phyloP scores from a whole-genome alignment of 768 basidiomycete species.

The Macrolepiota dolichaula region DNA sequence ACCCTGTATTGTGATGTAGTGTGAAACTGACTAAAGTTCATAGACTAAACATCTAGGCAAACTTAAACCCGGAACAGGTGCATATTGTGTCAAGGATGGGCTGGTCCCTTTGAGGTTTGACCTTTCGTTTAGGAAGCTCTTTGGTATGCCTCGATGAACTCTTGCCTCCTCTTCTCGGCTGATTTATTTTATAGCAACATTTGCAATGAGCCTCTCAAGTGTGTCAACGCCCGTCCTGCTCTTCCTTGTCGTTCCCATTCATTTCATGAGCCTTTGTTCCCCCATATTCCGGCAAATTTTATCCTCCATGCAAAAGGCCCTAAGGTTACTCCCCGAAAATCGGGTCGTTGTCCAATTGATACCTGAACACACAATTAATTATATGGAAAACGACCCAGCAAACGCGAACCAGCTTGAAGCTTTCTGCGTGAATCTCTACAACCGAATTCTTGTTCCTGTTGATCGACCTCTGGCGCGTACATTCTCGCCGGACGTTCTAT shows the following conservation, averaged over 20 bases:
- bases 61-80: slow-evolving; percentile 49
- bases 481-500: slow-evolving; percentile 30
- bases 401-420: slow-evolving; percentile 41
- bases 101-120: slow-evolving; percentile 65
- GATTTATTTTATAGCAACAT: slow-evolving; percentile 36
- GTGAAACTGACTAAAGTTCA: slow-evolving; percentile 14
- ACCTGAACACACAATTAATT: slow-evolving; percentile 57
- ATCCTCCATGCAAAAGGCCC: slow-evolving; percentile 55
- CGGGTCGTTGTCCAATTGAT: slow-evolving; percentile 71
- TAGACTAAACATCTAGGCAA: slow-evolving; percentile 63
- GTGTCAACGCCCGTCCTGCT: slow-evolving; percentile 49
- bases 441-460: slow-evolving; percentile 60
- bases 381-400: slow-evolving; percentile 40
- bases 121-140: slow-evolving; percentile 59
- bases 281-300: slow-evolving; percentile 68
- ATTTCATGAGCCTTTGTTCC: slow-evolving; percentile 61
- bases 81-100: slow-evolving; percentile 47
- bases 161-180: background rate
- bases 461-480: slow-evolving; percentile 57
- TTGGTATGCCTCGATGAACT: slow-evolving; percentile 38
- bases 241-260: slow-evolving; percentile 63
- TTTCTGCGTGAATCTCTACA: slow-evolving; percentile 66
- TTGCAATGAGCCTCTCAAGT: slow-evolving; percentile 40
- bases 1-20: background rate
- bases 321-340: slow-evolving; percentile 41